Conservation (phyloP, 1,139 yeast species). For the Kodamaea anthophila region DNA sequence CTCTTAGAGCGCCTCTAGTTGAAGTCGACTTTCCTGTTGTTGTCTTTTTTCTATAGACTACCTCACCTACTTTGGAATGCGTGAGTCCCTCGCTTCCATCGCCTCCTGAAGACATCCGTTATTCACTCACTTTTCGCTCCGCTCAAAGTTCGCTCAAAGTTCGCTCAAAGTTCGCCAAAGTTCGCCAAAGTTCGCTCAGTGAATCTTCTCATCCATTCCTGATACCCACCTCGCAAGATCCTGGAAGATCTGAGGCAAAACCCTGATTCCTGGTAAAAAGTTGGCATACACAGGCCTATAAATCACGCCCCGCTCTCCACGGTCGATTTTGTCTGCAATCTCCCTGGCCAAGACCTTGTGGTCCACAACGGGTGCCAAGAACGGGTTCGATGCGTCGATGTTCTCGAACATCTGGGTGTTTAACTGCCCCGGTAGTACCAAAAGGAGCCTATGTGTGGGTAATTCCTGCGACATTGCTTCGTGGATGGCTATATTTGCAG, state of each 20-base stretch:
- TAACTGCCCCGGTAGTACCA: conserved; percentile 65
- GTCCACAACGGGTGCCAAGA: conserved; percentile 59
- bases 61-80: too few species aligned
- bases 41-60: too few species aligned
- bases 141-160: background rate
- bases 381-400: conserved; percentile 49
- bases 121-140: too few species aligned
- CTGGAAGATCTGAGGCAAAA: conserved; percentile 46
- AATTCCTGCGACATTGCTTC: conserved; percentile 54
- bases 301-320: conserved; percentile 49
- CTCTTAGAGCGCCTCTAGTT: too few species aligned
- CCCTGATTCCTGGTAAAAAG: conserved; percentile 46
- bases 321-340: conserved; percentile 34
- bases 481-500: conserved; percentile 53
- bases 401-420: conserved; percentile 58
- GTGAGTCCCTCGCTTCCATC: too few species aligned
- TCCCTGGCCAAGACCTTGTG: conserved; percentile 35
- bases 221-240: conserved; percentile 44
- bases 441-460: conserved; percentile 33
- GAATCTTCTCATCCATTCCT: conserved; percentile 45
- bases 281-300: conserved; percentile 57
- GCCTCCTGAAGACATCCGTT: too few species aligned
- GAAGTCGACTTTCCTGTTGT: too few species aligned
- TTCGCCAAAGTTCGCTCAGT: too few species aligned
- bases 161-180: too few species aligned